These are phyloP conservation scores for Gracilariopsis chorda DNA, from an alignment of 23 red algal genomes.

Conservation along the genomic window DNA sequence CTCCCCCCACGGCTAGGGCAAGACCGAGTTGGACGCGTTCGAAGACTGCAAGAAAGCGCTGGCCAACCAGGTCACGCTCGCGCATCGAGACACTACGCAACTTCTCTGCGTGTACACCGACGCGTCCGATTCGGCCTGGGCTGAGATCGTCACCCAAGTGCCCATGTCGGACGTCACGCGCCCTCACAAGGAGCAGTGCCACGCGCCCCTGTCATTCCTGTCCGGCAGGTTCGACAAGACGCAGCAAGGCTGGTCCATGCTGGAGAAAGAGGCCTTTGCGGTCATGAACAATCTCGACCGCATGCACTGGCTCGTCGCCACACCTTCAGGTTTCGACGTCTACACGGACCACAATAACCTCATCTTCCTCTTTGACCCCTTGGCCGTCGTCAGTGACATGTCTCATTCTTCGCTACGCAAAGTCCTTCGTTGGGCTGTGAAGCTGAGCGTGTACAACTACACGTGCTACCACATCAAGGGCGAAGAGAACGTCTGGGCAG, in stretches of 20 bases:
- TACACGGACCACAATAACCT: constrained; percentile 52
- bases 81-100: constrained; percentile 12
- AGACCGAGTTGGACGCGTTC: neutral
- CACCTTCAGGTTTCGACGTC: neutral
- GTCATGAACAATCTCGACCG: neutral
- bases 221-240: constrained; percentile 23
- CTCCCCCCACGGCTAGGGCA: neutral
- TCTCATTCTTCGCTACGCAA: constrained; percentile 11
- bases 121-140: constrained; percentile 22
- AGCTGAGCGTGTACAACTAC: constrained; percentile 33
- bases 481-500: constrained; percentile 37
- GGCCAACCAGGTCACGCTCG: constrained; percentile 1
- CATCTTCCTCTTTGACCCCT: constrained; percentile 44
- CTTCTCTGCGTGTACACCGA: constrained; percentile 42
- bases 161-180: neutral
- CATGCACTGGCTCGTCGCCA: constrained; percentile 36
- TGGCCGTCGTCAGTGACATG: constrained; percentile 26
- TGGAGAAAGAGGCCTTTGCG: constrained; percentile 45
- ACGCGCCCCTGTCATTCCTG: neutral
- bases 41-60: constrained; percentile 22
- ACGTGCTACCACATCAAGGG: constrained; percentile 47
- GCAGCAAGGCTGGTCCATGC: constrained; percentile 24
- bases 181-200: neutral
- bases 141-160: constrained; percentile 26
- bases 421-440: constrained; percentile 17